phyloP scores from a whole-genome alignment of 2,329 filamentous ascomycete genomes.

The Chaetomium olivaceum region DNA sequence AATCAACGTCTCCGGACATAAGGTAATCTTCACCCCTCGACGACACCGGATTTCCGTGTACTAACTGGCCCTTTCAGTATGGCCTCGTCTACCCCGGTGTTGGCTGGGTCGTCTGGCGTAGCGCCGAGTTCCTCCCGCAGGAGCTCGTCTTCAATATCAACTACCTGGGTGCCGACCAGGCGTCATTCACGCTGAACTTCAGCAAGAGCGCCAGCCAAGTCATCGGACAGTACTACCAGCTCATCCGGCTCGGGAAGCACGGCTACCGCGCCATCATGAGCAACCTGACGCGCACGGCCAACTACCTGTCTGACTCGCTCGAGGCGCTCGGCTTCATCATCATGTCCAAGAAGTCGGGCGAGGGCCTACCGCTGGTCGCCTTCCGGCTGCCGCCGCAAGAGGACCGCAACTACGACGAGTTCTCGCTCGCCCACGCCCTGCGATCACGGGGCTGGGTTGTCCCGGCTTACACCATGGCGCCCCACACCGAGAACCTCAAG shows the following conservation, averaged over 20 bases:
- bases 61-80: constrained; percentile 43
- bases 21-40: constrained; percentile 46
- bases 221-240: constrained; percentile 96
- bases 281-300: constrained; percentile 85
- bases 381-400: constrained; percentile 70
- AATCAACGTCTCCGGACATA: constrained; percentile 94
- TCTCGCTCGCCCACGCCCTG: constrained; percentile 79
- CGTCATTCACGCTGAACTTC: constrained; percentile 96
- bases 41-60: not conserved
- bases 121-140: constrained; percentile 77
- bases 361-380: constrained; percentile 84
- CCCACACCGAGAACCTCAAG: constrained; percentile 79
- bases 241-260: constrained; percentile 90
- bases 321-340: constrained; percentile 79
- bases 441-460: constrained; percentile 89
- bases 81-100: constrained; percentile 82
- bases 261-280: constrained; percentile 93
- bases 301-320: constrained; percentile 78
- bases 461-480: constrained; percentile 96
- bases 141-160: constrained; percentile 99
- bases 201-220: constrained; percentile 93
- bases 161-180: constrained; percentile 93
- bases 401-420: constrained; percentile 69
- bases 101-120: constrained; percentile 90
- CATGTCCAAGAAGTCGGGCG: constrained; percentile 77